Conservation (phyloP, 2,329 filamentous ascomycete genomes). For the Penicillium occitanis region DNA sequence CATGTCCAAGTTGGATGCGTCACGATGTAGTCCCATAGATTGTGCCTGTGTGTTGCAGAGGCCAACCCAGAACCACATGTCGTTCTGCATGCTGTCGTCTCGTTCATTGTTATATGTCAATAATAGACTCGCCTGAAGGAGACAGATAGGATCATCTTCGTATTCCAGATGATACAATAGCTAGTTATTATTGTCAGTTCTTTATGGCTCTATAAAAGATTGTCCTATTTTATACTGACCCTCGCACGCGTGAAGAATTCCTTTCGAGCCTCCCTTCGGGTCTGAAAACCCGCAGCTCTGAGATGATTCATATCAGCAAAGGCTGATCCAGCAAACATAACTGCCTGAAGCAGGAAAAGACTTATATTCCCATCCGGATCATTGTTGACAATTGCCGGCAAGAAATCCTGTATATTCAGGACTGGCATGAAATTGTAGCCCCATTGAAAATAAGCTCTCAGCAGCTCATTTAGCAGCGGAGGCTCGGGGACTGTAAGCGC, state of each 20-base stretch:
- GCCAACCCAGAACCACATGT: conserved; percentile 94
- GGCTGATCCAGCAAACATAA: conserved; percentile 85
- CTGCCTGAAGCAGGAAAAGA: conserved; percentile 81
- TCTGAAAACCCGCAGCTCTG: conserved; percentile 69
- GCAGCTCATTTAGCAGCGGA: conserved; percentile 69
- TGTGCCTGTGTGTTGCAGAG: conserved; percentile 84
- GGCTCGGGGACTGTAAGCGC: conserved; percentile 70
- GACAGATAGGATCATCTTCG: conserved; percentile 77
- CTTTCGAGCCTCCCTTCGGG: conserved; percentile 74
- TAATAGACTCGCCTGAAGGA: conserved; percentile 78
- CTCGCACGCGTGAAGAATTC: conserved; percentile 81
- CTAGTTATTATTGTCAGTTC: conserved; percentile 44
- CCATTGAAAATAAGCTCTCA: conserved; percentile 77
- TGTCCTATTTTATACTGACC: conserved; percentile 51
- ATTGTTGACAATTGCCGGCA: conserved; percentile 56
- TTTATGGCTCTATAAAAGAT: not conserved
- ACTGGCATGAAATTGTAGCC: conserved; percentile 90
- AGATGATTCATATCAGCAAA: conserved; percentile 76
- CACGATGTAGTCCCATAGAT: conserved; percentile 81
- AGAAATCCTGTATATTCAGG: conserved; percentile 61
- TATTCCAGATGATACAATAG: conserved; percentile 88
- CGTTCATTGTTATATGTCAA: conserved; percentile 96
- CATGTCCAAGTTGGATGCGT: conserved; percentile 70
- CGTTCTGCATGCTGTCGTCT: conserved; percentile 79
- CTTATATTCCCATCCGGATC: conserved; percentile 71